Percentiles rank a stretch among this genome's conserved stretches.
Evolutionary conservation across 495 filamentous ascomycete species (phyloP).

Genomic region (Aspergillus sclerotioniger): DNA sequence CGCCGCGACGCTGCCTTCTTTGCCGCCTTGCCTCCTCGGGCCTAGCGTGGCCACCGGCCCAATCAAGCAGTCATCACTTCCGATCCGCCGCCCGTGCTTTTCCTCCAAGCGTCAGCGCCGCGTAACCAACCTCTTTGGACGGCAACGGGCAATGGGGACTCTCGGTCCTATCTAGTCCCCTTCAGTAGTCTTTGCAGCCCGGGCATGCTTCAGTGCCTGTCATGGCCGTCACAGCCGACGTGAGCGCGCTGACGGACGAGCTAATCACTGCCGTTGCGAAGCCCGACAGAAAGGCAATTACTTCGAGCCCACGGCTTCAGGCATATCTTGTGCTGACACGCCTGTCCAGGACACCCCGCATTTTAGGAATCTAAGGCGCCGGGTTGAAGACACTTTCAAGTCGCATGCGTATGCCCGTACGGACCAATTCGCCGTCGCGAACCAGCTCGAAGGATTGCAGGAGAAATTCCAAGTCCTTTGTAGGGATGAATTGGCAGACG

Average conservation of each 20-base stretch:
- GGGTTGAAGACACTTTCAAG: conserved; percentile 32
- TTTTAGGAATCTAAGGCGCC: conserved; percentile 29
- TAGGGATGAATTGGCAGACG: conserved; percentile 77
- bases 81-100: neutral
- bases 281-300: conserved; percentile 31
- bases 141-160: neutral
- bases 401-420: conserved; percentile 65
- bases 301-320: neutral
- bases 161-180: neutral
- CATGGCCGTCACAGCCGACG: conserved; percentile 49
- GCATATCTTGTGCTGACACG: conserved; percentile 46
- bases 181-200: neutral
- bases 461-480: conserved; percentile 84
- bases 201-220: conserved; percentile 5
- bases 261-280: conserved; percentile 35
- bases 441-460: conserved; percentile 72
- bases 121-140: conserved; percentile 11
- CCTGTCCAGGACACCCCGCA: conserved; percentile 32
- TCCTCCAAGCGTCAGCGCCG: conserved; percentile 10
- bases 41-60: conserved; percentile 25
- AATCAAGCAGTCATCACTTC: conserved; percentile 15
- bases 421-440: conserved; percentile 83
- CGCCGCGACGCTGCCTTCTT: neutral
- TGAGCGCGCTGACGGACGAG: conserved; percentile 36
- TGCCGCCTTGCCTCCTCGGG: conserved; percentile 31